These are phyloP conservation scores for Aureobasidium sp. DNA, from an alignment of 2,329 filamentous ascomycete species.

Conservation along the genomic window DNA sequence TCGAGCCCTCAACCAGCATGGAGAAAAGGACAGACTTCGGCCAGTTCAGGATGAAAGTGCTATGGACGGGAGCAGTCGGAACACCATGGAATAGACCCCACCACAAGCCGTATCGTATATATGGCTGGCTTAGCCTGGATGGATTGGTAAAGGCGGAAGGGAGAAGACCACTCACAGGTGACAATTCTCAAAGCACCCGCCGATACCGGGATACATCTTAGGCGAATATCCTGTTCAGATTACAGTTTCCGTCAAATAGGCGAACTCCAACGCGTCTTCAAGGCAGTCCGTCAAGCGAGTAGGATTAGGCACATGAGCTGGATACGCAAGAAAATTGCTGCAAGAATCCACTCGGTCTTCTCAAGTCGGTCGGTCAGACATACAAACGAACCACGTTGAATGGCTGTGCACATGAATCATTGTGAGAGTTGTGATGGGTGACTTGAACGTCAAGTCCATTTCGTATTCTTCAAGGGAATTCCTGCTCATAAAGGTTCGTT, in stretches of 20 bases:
- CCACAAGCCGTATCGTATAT: not conserved
- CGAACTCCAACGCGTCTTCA: not conserved
- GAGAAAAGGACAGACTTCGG: conserved; percentile 7
- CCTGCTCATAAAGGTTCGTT: conserved; percentile 8
- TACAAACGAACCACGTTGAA: no score
- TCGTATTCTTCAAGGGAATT: not conserved
- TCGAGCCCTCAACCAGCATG: not conserved
- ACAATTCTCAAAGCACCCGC: not conserved
- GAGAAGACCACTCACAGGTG: not conserved
- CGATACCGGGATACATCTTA: conserved; percentile 3
- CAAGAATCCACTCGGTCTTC: not conserved
- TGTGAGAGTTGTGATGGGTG: not conserved
- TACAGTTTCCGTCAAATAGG: not conserved
- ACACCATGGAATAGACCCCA: not conserved
- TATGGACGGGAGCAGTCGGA: conserved; percentile 3
- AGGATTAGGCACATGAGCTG: not conserved
- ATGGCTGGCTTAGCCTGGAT: not conserved
- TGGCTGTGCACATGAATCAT: not conserved
- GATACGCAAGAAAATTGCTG: not conserved
- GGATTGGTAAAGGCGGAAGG: not conserved
- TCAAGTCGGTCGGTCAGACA: no score
- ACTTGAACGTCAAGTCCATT: not conserved
- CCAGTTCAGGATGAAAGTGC: not conserved
- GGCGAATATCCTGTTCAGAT: not conserved
- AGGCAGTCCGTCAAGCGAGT: no score